Evolutionary conservation across 345 rosid genomes (phyloP), one percentile per base, ranked within the genome.

Genomic region (Murraya paniculata): DNA sequence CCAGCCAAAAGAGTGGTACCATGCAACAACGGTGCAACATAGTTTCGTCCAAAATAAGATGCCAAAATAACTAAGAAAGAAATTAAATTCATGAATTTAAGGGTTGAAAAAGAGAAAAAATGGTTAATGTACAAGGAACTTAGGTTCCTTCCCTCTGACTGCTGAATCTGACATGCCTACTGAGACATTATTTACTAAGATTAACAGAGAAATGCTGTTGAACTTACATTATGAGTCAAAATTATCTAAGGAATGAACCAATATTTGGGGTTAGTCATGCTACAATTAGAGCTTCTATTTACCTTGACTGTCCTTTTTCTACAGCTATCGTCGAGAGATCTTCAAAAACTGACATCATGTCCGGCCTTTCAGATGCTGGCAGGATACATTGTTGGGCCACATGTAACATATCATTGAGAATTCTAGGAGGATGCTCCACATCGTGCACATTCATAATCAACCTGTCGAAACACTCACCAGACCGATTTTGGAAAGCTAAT

Each of bases 281-380:
- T 36, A 62, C 39, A 48, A 58, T 64, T 64, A 31, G 45, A 77
- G 56, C 39, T 76, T 78, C 69, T 72, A 65, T 62, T 80, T 61
- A 59, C 75, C 74, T 65, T 68, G 71, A 30, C 69, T 22, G 53
- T 21, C 58, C 76, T 53, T 62, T 74, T 68, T 62, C 78, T 58
- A 50, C 66, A 33, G 69, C 77, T 62, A 88, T 56, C 7, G 76
- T 61, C 1, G 86, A 87, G 45, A 93, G 87, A 53, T 90, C 97
- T 82, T 91, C 90, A 55, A 77, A 90, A 55, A 91, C 94, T 0
- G 89, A 83, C 80, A 71, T 85, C 81, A 93, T 93, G 79, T 95
- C 98, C 0, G 95, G 95, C 73, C 97, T 91, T 79, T 94, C 98
- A 2, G 92, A 86, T 1, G 97, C 97, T 18, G 97, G 88, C 25